Evolutionary conservation across 495 filamentous ascomycete genomes (phyloP), one percentile per base, ranked within the genome.

Genomic region (Penicillium chermesinum): DNA sequence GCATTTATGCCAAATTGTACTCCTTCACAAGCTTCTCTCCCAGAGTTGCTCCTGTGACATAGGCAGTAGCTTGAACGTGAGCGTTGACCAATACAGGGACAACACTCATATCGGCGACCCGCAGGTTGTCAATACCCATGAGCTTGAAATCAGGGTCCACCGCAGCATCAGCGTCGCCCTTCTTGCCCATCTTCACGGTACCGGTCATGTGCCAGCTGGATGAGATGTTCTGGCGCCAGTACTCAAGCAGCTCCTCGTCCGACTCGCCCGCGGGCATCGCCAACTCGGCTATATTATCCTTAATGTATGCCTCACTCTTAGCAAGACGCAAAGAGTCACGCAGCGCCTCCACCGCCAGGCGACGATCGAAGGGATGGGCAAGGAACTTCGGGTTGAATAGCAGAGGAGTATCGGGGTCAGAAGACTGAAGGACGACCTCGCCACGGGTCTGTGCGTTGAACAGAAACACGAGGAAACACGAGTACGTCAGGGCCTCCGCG

Each of bases 101-200:
- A 44, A 80, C 73, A 53, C 73, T 76, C 62, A 80, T 76, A 61
- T 85, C 82, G 3, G 74, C 78, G 3, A 85, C 67, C 14, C 82
- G 71, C 53, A 84, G 57, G 5, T 67, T 67, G 22, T 78, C 65
- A 27, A 81, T 62, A 0, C 81, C 82, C 2, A 57, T 55, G 0
- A 85, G 62, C 35, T 63, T 66, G 44, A 81, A 79, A 7, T 73
- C 60, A 0, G 37, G 65, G 47, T 84, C 79, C 9, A 84, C 76
- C 6, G 69, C 76, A 3, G 58, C 58, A 20, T 61, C 52, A 4
- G 13, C 7, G 19, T 61, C 55, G 1, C 40, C 55, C 18, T 37
- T 50, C 41, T 51, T 65, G 5, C 82, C 81, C 78, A 84, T 84
- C 54, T 75, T 77, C 38, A 70, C 68, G 0, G 79, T 83, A 1